Evolutionary conservation across 306 rosid genomes (phyloP), one percentile per base, ranked within the genome.

Genomic region (Castanea sativa): DNA sequence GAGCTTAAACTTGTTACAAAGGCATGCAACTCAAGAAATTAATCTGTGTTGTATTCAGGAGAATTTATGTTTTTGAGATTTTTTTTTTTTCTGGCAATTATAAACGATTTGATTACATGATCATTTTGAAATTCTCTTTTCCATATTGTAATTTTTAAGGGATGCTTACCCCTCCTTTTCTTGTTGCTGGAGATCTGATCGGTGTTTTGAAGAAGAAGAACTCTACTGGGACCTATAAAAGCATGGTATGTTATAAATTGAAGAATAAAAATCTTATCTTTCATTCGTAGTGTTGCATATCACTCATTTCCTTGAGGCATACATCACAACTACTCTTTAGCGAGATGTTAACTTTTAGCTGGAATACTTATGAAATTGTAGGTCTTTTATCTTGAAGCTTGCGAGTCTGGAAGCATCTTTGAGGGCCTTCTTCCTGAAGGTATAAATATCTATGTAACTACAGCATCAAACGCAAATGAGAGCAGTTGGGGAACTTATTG

Each of bases 401-500:
- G 98, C 80, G 98, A 94, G 77, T 94, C 98, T 21, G 94, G 97
- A 86, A 94, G 98, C 80, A 92, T 90, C 83, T 94, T 94, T 78
- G 96, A 94, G 75, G 98, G 97, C 55, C 88, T 94, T 90, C 98
- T 96, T 79, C 94, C 90, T 0, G 78, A 88, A 84, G 96, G 89
- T 74, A 82, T 92, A 76, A 90, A 92, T 85, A 89, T 94, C 79
- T 94, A 90, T 88, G 93, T 91, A 71, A 94, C 97, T 49, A 92
- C 96, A 6, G 93, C 98, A 32, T 43, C 98, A 57, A 94, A 92
- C 76, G 94, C 97, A 73, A 89, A 73, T 65, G 97, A 94, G 88
- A 94, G 97, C 84, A 94, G 94, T 79, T 94, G 98, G 98, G 98
- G 94, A 76, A 90, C 94, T 38, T 94, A 94, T 78, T 94, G 98